A percentile compares a stretch with the other conserved stretches of the same genome.
phyloP scores from a whole-genome alignment of 345 rosid species.

The Durio zibethinus region DNA sequence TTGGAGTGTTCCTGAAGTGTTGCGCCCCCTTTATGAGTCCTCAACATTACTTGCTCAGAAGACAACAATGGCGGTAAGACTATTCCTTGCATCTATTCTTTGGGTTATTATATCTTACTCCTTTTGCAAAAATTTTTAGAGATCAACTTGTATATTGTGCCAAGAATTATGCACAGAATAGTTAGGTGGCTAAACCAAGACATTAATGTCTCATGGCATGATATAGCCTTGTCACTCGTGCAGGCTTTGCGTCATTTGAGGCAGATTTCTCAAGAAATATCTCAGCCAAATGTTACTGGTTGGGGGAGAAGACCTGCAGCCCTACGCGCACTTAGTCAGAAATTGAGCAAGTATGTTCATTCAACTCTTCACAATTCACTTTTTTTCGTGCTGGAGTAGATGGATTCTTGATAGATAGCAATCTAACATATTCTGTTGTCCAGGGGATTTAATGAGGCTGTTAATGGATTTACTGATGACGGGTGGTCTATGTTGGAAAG shows the following conservation, averaged over 20 bases:
- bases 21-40: slow-evolving; percentile 94
- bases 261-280: slow-evolving; percentile 89
- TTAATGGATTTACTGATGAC: slow-evolving; percentile 87
- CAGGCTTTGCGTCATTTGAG: slow-evolving; percentile 92
- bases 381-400: background rate
- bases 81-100: slow-evolving; percentile 2
- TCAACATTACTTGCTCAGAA: slow-evolving; percentile 89
- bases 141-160: background rate
- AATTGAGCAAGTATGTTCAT: slow-evolving; percentile 65
- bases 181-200: background rate
- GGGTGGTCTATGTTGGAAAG: slow-evolving; percentile 96
- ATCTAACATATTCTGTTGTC: slow-evolving; percentile 19
- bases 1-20: slow-evolving; percentile 95
- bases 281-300: slow-evolving; percentile 77
- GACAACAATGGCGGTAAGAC: slow-evolving; percentile 90
- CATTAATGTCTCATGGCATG: background rate
- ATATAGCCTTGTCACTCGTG: slow-evolving; percentile 4
- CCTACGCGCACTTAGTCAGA: slow-evolving; percentile 79
- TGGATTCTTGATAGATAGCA: background rate
- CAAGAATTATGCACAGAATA: background rate
- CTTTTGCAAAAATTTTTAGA: background rate
- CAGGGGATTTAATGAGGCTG: slow-evolving; percentile 97
- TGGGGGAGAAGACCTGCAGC: slow-evolving; percentile 98
- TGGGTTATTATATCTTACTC: background rate
- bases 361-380: background rate